Percentiles rank a stretch among this genome's conserved stretches.
phyloP scores from a whole-genome alignment of 805 yeast species.

The Monosporozyma siamensis region DNA sequence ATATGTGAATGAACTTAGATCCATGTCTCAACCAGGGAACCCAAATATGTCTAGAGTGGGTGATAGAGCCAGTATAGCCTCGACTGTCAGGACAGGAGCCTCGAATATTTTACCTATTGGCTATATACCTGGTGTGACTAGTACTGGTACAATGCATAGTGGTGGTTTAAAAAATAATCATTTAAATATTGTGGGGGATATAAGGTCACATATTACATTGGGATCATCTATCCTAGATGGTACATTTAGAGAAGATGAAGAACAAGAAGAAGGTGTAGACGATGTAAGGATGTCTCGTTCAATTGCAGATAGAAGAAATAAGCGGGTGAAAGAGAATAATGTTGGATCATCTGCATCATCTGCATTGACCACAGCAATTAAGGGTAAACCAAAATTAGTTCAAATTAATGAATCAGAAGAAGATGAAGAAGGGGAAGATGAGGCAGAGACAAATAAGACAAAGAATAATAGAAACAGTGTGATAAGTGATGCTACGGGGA shows the following conservation, averaged over 20 bases:
- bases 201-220: slow-evolving; percentile 30
- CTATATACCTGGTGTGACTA: slow-evolving; percentile 86
- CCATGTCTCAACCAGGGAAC: background rate
- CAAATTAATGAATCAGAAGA: slow-evolving; percentile 20
- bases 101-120: slow-evolving; percentile 87
- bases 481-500: slow-evolving; percentile 13
- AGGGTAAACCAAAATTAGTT: slow-evolving; percentile 64
- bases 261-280: too few species aligned
- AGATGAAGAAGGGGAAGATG: slow-evolving; percentile 5
- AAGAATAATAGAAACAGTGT: background rate
- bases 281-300: too few species aligned
- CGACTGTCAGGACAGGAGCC: slow-evolving; percentile 66
- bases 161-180: background rate
- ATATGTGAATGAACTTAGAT: background rate
- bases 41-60: slow-evolving; percentile 5
- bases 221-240: slow-evolving; percentile 38
- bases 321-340: background rate
- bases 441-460: too few species aligned
- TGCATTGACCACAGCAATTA: slow-evolving; percentile 54
- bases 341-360: background rate
- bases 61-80: slow-evolving; percentile 36
- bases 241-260: background rate
- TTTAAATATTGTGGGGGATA: slow-evolving; percentile 16
- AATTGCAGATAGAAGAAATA: background rate
- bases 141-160: slow-evolving; percentile 1